Conservation (phyloP, 2,329 filamentous ascomycete genomes). For the Aspergillus bombycis region DNA sequence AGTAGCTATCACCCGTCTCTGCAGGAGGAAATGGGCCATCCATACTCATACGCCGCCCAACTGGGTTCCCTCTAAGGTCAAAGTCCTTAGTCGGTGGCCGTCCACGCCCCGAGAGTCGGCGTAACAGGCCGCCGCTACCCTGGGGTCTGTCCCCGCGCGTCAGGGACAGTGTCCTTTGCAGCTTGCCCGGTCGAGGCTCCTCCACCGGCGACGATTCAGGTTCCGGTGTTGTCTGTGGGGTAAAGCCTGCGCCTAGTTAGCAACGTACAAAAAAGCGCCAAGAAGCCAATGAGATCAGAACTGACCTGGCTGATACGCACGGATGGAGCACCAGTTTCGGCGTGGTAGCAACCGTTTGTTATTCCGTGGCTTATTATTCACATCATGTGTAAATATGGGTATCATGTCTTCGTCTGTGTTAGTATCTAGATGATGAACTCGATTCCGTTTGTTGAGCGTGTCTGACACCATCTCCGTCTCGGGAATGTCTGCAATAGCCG, state of each 20-base stretch:
- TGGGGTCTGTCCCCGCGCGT: conserved; percentile 56
- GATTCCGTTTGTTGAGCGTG: conserved; percentile 91
- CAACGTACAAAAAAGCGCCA: conserved; percentile 35
- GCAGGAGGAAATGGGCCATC: conserved; percentile 35
- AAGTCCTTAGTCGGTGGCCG: conserved; percentile 47
- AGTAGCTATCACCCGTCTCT: conserved; percentile 38
- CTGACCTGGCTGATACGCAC: conserved; percentile 75
- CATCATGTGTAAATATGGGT: conserved; percentile 84
- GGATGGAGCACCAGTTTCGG: conserved; percentile 94
- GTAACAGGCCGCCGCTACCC: conserved; percentile 44
- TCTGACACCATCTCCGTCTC: conserved; percentile 87
- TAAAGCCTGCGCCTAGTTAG: conserved; percentile 64
- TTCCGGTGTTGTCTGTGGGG: conserved; percentile 68
- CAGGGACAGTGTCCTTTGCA: conserved; percentile 65
- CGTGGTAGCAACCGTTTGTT: conserved; percentile 88
- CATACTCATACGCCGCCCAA: conserved; percentile 39
- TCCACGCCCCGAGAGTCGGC: conserved; percentile 51
- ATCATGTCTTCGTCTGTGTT: conserved; percentile 96
- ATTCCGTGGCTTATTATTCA: conserved; percentile 85
- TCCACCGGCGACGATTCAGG: conserved; percentile 45
- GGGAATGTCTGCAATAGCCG: conserved; percentile 90
- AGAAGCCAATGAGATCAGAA: conserved; percentile 1
- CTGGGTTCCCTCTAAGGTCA: conserved; percentile 30
- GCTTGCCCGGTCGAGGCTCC: conserved; percentile 38
- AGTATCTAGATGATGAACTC: conserved; percentile 63